Evolutionary conservation across 1,139 yeast genomes (phyloP), one percentile per base, ranked within the genome.

Genomic region (Yamadazyma epiphylla): DNA sequence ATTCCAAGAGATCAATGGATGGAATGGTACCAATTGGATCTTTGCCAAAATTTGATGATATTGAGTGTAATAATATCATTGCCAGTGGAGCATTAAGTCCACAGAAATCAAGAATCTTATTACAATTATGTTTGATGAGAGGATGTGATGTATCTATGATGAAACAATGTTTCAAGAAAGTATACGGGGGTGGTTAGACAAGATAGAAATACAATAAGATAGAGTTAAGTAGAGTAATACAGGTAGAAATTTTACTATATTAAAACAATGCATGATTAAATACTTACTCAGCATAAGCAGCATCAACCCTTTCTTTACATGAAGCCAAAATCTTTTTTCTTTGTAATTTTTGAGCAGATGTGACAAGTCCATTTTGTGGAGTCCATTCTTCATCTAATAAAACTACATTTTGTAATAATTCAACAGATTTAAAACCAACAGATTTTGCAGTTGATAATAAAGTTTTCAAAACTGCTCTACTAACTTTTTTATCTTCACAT

Each of bases 281-380:
- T 10, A 7, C 10, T 17, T 17, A 17, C 10, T 17, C 20, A 17
- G 5, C 19, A 21, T 28, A 29, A 25, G 37, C 36, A 13, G 25
- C 37, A n/a, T 80, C 82, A 42, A 83, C 86, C 37, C 67, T 64
- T 14, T 64, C 67, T 52, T 77, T 55, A 49, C 76, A 79, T 38
- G 77, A 77, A 25, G 70, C 77, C 51, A 87, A 67, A 55, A 94
- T 94, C 71, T 84, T 85, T 72, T 77, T 86, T 70, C 99, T 82
- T 68, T 91, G 96, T 49, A 94, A 74, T 63, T 94, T 94, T 65
- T 91, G 97, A 19, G 98, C 98, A 40, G 94, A 79, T 8, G 97
- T 88, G 35, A 91, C 94, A 45, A 69, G 84, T 2, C 96, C 97
- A 53, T 81, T 86, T 60, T 87, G 94, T 28, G 98, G 97, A 29